Base-by-base conservation (phyloP, 2,329 filamentous ascomycete genomes). In the Penicillium sp. region DNA sequence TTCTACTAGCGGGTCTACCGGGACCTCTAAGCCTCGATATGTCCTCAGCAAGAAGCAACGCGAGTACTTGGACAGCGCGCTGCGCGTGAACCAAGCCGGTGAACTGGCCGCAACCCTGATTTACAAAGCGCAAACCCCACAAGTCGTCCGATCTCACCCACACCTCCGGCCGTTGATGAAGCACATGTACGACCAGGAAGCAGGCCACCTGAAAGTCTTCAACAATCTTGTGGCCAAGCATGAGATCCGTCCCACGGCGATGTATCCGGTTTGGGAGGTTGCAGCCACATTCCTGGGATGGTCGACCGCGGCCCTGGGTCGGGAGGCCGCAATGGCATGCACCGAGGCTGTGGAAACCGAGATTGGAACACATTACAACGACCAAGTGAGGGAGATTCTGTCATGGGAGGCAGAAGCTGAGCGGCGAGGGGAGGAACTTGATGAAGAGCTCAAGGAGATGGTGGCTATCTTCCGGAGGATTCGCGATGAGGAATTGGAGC, bases 121-220 rank as follows among this genome's bases (percentile, higher is more conserved):
- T 78, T 99, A 98, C 82, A 88, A 88, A 1, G 89, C 92, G 1
- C 95, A 99, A 78, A 94, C 88, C 0, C 92, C 93, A 0, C 86
- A 89, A n/a, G 81, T 98, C 56, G 84, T 92, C 60, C 86, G 87
- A 67, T 86, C 89, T 4, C 89, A 97, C 76, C 94, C 95, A 0
- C 91, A 97, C 75, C 88, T 99, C 19, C 89, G 92, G 7, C 90
- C 92, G 0, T 81, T 98, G 35, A 97, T 99, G 92, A 87, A 89
- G 71, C 95, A 98, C 84, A 99, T 99, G 95, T 93, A 97, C 82
- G 92, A 95, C 72, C 95, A 99, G 77, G 95, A 99, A 82, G 92
- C 87, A 13, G 90, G 88, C 9, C 95, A 99, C 78, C 88, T 98
- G 70, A 79, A 82, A 4, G 95, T 89, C 38, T 99, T 98, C 85